Base-by-base conservation (phyloP, 768 basidiomycete genomes). In the Krasilnikovozyma curviuscula region DNA sequence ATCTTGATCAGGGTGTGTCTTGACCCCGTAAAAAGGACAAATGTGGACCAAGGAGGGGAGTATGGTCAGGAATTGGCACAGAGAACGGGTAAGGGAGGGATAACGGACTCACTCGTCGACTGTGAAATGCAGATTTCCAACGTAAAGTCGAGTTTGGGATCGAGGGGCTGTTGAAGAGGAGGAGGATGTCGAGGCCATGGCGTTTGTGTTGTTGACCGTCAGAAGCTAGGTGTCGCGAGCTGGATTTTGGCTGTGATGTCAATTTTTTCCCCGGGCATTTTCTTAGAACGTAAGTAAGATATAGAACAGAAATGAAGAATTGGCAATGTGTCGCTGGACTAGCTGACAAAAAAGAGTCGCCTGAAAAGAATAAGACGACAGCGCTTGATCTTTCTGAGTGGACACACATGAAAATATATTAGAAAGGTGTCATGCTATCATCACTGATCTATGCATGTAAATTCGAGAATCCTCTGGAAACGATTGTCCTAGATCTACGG, bases 1-100 rank as follows among this genome's bases (percentile, higher is more conserved):
- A 89, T 65, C 64, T 89, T 83, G 19, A 97, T 73, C 14, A 98
- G 71, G 3, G 83, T 70, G 65, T 85, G 84, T 64, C 86, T 91
- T 59, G 42, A 46, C 49, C 39, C 42, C 39, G 37, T 33, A 18
- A 42, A 48, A 30, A 44, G 30, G n/a, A 14, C 16, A 25, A n/a
- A 30, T 14, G 40, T 37, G 35, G 18, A 18, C 10, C 35, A 31
- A 30, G 24, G 19, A 41, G 27, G 30, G 25, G 44, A 13, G n/a
- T 35, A 41, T 24, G 32, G 44, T 34, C 45, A 42, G 35, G 23
- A 29, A 35, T 1, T 41, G 8, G 25, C 3, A 12, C 31, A 29
- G 19, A 13, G 33, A 14, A 30, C 18, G 23, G 28, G 28, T 7
- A 46, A 2, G 40, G 45, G 19, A 27, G 30, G 49, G 18, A 27